Base-by-base conservation (phyloP, 306 rosid genomes). In the Leucaena leucocephala region DNA sequence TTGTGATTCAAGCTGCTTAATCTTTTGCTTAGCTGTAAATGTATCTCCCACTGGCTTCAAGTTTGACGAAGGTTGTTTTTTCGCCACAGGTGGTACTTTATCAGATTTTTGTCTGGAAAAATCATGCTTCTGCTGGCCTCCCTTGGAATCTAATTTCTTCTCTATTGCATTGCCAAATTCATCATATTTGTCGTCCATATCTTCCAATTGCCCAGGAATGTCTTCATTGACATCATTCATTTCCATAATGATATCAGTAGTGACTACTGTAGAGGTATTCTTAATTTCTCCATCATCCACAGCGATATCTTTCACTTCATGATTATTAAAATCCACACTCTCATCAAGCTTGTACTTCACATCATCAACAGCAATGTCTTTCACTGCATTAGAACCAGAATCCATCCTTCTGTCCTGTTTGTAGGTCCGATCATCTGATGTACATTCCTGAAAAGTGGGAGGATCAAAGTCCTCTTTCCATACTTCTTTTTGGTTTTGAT, bases 401-500 rank as follows among this genome's bases (percentile, higher is more conserved):
- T 83, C 83, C 35, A 43, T 49, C 85, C 71, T 82, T 78, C 66
- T 79, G 81, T 79, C 88, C 82, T 75, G 90, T 72, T 85, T 90
- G 68, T 78, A 82, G 78, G 70, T 85, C 83, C 85, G 95, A 55
- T 82, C 95, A 81, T 85, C 90, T 72, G 89, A 78, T 2, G 84
- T 46, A 80, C 90, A 92, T 72, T 90, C 97, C 87, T 89, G 90
- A 83, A 89, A 89, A 50, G 89, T 54, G 52, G 68, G 90, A 86
- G 95, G 91, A 80, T 91, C 97, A 55, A 84, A 80, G 78, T 91
- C 89, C 83, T 92, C 98, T 88, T 89, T 92, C 94, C 91, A 85
- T 48, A 79, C 80, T 75, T 79, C 91, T 80, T 86, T 86, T 66
- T 79, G 81, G 72, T 80, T 86, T 77, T 74, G 83, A 81, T 75